A percentile compares a stretch with the other conserved stretches of the same genome.
These are phyloP conservation scores for Brassica rapa DNA, from an alignment of 345 rosid genomes.

Conservation along the genomic window DNA sequence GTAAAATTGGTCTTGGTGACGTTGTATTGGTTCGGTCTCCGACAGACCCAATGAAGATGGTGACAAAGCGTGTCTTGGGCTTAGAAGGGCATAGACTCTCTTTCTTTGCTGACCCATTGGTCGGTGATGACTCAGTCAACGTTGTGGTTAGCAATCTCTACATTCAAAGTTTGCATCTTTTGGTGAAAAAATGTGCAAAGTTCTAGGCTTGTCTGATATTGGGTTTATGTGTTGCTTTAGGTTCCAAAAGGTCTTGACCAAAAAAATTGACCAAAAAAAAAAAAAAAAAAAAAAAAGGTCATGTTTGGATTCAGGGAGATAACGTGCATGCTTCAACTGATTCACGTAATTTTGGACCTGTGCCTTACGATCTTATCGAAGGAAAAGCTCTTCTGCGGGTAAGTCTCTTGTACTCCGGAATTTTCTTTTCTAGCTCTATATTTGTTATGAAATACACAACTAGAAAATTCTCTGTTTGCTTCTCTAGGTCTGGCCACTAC, in stretches of 20 bases:
- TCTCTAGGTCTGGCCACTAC: constrained; percentile 5
- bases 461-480: neutral
- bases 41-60: constrained; percentile 52
- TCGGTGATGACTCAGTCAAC: constrained; percentile 32
- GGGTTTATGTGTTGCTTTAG: neutral
- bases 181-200: neutral
- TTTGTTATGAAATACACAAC: neutral
- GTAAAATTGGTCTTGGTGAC: constrained; percentile 66
- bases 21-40: constrained; percentile 75
- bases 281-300: constrained; percentile 46
- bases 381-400: constrained; percentile 79
- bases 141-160: constrained; percentile 41
- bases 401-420: constrained; percentile 12
- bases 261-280: too few species aligned
- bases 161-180: neutral
- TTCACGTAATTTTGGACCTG: constrained; percentile 74
- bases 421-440: neutral
- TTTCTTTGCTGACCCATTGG: constrained; percentile 48
- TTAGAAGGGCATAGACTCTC: constrained; percentile 70
- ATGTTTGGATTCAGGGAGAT: constrained; percentile 93
- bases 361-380: constrained; percentile 76
- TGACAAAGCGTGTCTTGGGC: constrained; percentile 70
- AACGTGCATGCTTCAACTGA: constrained; percentile 70
- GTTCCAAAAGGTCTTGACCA: constrained; percentile 41
- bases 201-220: constrained; percentile 1